Conservation (phyloP, 2,329 filamentous ascomycete species). For the Trichoderma sp. region DNA sequence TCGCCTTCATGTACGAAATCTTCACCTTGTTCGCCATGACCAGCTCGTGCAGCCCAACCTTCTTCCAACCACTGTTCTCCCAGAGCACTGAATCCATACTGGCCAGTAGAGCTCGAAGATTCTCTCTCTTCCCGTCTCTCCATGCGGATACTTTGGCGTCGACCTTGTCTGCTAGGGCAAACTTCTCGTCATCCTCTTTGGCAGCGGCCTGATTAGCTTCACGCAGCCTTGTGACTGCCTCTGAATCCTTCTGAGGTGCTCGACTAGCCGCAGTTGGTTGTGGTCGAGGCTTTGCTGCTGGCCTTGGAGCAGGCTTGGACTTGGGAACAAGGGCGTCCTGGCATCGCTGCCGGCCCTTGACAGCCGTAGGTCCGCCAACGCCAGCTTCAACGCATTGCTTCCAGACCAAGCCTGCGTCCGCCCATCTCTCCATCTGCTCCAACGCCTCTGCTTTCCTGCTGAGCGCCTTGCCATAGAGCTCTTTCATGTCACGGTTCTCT, state of each 20-base stretch:
- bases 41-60: constrained; percentile 89
- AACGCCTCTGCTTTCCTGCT: constrained; percentile 94
- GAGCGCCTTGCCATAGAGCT: constrained; percentile 90
- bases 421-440: constrained; percentile 94
- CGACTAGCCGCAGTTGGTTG: constrained; percentile 45
- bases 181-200: constrained; percentile 86
- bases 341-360: constrained; percentile 84
- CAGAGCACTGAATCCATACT: constrained; percentile 89
- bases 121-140: constrained; percentile 91
- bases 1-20: constrained; percentile 98
- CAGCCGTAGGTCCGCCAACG: constrained; percentile 80
- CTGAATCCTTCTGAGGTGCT: constrained; percentile 58
- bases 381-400: constrained; percentile 78
- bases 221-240: constrained; percentile 79
- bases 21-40: constrained; percentile 95
- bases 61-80: constrained; percentile 94
- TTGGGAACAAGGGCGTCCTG: constrained; percentile 81
- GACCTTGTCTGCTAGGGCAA: constrained; percentile 82
- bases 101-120: constrained; percentile 81
- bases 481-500: constrained; percentile 80
- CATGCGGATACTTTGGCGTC: constrained; percentile 77
- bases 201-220: constrained; percentile 85
- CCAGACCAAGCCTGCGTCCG: constrained; percentile 80
- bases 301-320: constrained; percentile 49
- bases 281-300: constrained; percentile 50